Percentiles rank a stretch among this genome's conserved stretches.
Evolutionary conservation across 148 eudicot species (phyloP).

Genomic region (Amaranthus palmeri): DNA sequence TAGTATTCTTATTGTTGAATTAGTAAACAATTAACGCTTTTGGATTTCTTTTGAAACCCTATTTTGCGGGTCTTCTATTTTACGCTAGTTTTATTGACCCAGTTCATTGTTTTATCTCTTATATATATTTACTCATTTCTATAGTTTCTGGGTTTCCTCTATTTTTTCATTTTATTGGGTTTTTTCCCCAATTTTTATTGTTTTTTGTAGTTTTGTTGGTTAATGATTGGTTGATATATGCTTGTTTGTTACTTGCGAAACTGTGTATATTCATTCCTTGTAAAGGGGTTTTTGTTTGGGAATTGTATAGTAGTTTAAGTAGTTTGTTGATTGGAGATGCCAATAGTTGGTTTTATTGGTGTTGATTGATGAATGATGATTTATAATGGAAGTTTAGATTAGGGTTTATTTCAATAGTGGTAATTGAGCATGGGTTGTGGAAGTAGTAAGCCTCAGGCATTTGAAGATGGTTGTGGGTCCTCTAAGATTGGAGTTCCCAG

Average conservation of each 20-base stretch:
- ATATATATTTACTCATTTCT: conserved; percentile 5
- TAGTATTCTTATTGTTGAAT: not conserved
- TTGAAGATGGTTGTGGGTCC: conserved; percentile 34
- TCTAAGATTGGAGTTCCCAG: conserved; percentile 36
- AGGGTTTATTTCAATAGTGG: conserved; percentile 20
- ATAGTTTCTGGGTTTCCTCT: not conserved
- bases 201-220: not conserved
- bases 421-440: conserved; percentile 55
- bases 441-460: conserved; percentile 50
- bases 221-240: not conserved
- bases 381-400: not conserved
- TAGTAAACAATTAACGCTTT: conserved; percentile 7
- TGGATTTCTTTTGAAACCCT: conserved; percentile 13
- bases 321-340: conserved; percentile 7
- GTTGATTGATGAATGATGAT: not conserved
- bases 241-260: not conserved
- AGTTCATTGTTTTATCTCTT: conserved; percentile 7
- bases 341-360: conserved; percentile 8
- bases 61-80: not conserved
- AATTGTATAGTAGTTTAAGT: not conserved
- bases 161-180: not conserved
- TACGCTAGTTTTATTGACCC: not conserved
- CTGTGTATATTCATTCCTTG: not conserved
- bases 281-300: not conserved
- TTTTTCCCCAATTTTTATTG: not conserved